Evolutionary conservation across 495 filamentous ascomycete species (phyloP), one percentile per base, ranked within the genome.

Genomic region (Usnea hakonensis): DNA sequence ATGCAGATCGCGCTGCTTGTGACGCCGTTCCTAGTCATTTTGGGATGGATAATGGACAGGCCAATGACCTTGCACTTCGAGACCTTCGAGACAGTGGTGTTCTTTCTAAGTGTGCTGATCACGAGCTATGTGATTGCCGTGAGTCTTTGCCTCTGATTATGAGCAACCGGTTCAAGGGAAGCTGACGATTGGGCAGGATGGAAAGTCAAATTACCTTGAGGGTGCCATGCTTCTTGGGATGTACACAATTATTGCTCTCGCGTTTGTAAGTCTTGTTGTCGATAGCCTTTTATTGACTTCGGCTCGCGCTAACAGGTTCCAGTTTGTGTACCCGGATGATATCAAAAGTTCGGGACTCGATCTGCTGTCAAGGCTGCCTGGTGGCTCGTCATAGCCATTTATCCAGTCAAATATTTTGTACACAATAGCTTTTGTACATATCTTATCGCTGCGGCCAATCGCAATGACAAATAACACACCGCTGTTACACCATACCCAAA

Each of bases 1-100:
- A 85, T 98, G 77, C 93, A 98, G 74, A 97, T 98, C 69, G 92
- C 93, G 6, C 80, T 96, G 38, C 86, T 96, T 37, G 90, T 97
- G 36, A 97, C 92, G 1, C 92, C 92, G 0, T 87, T 89, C 74
- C 77, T 96, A 55, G 92, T 97, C 57, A 88, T 97, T 64, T 79
- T 97, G 4, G 92, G 92, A 59, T 97, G 92, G 92, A 90, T 90
- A 72, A 87, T 92, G 67, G 82, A 80, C 35, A 77, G 88, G 64
- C 83, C 86, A 7, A 96, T 97, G 93, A 91, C 88, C 1, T 78
- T 97, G 41, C 89, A 91, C 67, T 97, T 97, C 74, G 87, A 96
- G 77, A 81, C 79, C 68, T 95, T 97, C 68, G 91, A 96, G 77
- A 97, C 93, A 0, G 89, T 97, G 38, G 88, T 93, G 3, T 96